Evolutionary conservation across 441 rosid species (phyloP).

Genomic region (Hura crepitans): DNA sequence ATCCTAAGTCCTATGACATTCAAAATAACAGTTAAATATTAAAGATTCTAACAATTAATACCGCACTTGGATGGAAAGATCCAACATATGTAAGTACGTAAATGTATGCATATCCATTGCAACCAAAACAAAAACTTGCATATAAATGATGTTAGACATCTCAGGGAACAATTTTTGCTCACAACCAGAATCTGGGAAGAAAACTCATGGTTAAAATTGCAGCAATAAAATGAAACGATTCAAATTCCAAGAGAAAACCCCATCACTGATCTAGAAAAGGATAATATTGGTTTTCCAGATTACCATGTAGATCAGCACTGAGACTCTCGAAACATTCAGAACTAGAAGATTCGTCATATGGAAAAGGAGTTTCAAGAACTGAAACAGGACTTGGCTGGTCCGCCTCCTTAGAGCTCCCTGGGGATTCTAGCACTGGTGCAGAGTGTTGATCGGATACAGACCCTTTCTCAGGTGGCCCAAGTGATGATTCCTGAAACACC

Average conservation of each 20-base stretch:
- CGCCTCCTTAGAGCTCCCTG: conserved; percentile 61
- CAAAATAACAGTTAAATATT: neutral
- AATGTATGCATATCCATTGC: neutral
- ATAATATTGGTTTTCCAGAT: conserved; percentile 1
- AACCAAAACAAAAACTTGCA: too few species aligned
- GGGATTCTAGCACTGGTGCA: conserved; percentile 45
- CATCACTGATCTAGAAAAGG: neutral
- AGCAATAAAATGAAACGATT: neutral
- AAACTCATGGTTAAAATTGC: neutral
- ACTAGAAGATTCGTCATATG: conserved; percentile 64
- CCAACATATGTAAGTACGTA: too few species aligned
- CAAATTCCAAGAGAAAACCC: conserved; percentile 4
- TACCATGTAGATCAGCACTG: conserved; percentile 91
- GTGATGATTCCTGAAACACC: conserved; percentile 47
- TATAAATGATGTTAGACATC: neutral
- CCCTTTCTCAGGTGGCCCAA: conserved; percentile 34
- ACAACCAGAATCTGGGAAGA: neutral
- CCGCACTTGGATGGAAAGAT: neutral
- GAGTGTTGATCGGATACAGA: conserved; percentile 35
- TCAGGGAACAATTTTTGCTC: neutral
- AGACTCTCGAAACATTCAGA: conserved; percentile 92
- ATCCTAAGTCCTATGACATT: conserved; percentile 60
- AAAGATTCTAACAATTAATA: neutral
- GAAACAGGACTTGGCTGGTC: conserved; percentile 98
- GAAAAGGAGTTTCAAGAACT: conserved; percentile 78